Evolutionary conservation across 768 basidiomycete species (phyloP), one percentile per base, ranked within the genome.

Genomic region (Saitozyma podzolica): DNA sequence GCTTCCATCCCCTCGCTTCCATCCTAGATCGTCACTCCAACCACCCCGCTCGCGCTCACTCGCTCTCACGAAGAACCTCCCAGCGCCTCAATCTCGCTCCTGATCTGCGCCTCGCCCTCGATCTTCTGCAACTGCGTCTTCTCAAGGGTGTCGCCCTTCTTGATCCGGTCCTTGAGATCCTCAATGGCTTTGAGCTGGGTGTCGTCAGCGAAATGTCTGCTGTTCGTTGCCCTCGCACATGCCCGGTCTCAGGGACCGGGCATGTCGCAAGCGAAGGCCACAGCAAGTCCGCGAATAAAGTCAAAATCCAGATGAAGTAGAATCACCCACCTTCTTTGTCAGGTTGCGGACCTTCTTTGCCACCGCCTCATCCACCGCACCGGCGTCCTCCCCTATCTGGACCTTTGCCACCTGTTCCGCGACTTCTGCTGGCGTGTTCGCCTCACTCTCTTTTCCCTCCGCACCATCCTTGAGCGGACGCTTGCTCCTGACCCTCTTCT

Each of bases 81-180:
- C 13, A 82, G 70, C 8, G 66, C 64, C 3, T 83, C 77, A 53
- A 97, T 85, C 82, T 96, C 94, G 75, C 86, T 87, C 72, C 86
- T 83, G 73, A 97, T 91, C 63, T 89, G 89, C 9, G 77, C 84
- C 80, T 97, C 94, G 9, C 88, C 88, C 48, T 96, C 93, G 72
- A 98, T 95, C 86, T 99, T 99, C 86, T 89, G 90, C 69, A 95
- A 82, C 80, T 99, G 95, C 16, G 95, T 99, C 60, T 88, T 88
- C 80, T 99, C 95, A 40, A 99, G 84, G 59, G 88, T 86, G 78
- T 98, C 94, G 0, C 96, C 95, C 42, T 89, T 86, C 74, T 86
- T 88, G 37, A 86, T 85, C 82, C 93, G 92, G 68, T 90, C 91
- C 82, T 97, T 98, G 54, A 99, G 86, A 74, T 98, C 94, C 19